phyloP scores from a whole-genome alignment of 768 basidiomycete genomes.

The Russula compacta region DNA sequence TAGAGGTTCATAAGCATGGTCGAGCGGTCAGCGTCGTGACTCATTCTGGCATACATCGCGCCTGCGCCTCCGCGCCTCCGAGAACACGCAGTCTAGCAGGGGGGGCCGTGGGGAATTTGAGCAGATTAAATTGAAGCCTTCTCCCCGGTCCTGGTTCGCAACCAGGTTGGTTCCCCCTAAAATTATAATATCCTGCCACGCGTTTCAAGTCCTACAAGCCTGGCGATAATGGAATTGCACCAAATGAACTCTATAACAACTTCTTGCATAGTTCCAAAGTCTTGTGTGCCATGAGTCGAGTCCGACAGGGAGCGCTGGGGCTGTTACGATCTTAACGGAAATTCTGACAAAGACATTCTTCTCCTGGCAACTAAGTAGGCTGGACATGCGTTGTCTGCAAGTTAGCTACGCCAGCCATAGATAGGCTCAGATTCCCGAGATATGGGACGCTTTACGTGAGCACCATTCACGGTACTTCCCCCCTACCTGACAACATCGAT shows the following conservation, averaged over 20 bases:
- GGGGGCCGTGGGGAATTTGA: neutral
- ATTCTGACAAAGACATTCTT: neutral
- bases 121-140: neutral
- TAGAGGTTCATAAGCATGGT: conserved; percentile 1
- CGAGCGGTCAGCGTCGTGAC: conserved; percentile 12
- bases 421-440: neutral
- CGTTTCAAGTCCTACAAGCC: too few relatives aligned
- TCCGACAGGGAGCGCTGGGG: neutral
- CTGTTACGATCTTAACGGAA: neutral
- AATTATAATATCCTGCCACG: too few relatives aligned
- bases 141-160: neutral
- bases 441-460: neutral
- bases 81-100: neutral
- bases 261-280: too few relatives aligned
- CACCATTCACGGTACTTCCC: neutral
- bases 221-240: too few relatives aligned
- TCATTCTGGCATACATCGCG: neutral
- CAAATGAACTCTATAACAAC: too few relatives aligned
- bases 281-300: neutral
- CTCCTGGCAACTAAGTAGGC: neutral
- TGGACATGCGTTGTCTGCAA: neutral
- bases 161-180: neutral
- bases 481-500: neutral
- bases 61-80: neutral
- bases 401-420: too few relatives aligned